Evolutionary conservation across 2,329 filamentous ascomycete genomes (phyloP), one percentile per base, ranked within the genome.

Genomic region (Phialocephala subalpina): DNA sequence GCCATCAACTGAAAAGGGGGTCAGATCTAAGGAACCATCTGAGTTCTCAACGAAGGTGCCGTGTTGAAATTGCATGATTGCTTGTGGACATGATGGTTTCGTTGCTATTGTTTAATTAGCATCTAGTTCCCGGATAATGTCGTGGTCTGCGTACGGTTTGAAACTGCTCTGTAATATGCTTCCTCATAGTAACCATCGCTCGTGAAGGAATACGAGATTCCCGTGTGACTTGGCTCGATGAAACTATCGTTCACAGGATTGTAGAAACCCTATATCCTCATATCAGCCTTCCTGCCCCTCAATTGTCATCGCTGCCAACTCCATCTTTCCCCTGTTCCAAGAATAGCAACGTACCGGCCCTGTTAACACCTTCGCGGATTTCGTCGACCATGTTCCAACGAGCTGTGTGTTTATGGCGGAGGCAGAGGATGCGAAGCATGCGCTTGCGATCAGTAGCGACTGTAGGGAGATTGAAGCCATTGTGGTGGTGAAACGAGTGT

Each of bases 201-300:
- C 3, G 88, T 89, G 78, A 93, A 93, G 12, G 90, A 92, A 79
- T 92, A 93, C 18, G 90, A 92, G 69, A 92, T 90, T 27, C 90
- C 90, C 0, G 90, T 86, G 68, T 87, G 82, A 8, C 79, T 80
- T 18, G 90, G 90, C 77, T 93, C 90, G 70, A 87, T 86, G 67
- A 93, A 82, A 68, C 81, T 81, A 72, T 92, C 90, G 63, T 87
- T 84, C 60, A 87, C 79, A 3, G 89, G 87, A 77, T 92, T 86
- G 73, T 91, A 92, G 78, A 92, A 92, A 72, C 82, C 85, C 90
- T 92, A 68, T 60, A 62, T 27, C 55, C 36, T 20, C 36, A 35
- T 47, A 38, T 72, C 61, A 75, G 71, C 45, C 29, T 52, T 58
- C 29, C n/a, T 61, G 9, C 9, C 33, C 57, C 20, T 65, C 35